Evolutionary conservation across 106 monocot genomes (phyloP), one percentile per base, ranked within the genome.

Genomic region (Phalaenopsis aphrodite): DNA sequence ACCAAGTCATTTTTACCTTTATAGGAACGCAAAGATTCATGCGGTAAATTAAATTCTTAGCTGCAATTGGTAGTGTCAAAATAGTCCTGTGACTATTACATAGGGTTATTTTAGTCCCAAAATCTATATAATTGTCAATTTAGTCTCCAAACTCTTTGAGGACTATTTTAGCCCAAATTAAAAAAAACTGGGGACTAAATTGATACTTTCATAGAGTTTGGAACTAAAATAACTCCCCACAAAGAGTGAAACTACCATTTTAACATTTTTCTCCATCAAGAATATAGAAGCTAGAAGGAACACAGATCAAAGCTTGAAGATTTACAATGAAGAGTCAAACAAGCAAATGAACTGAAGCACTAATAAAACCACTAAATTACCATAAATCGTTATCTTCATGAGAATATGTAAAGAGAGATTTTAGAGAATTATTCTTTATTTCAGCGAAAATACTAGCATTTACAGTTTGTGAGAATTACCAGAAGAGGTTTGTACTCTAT

Each of bases 401-500:
- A 71, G 71, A 45, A 69, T 23, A 38, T 69, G 39, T 14, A 69
- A 69, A 4, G 15, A 38, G 39, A 69, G 5, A n/a, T 0, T 61
- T n/a, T 61, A 61, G 69, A 39, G 5, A n/a, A 16, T 69, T 43
- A 69, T 15, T 14, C 5, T 45, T n/a, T 74, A 74, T n/a, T 43
- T 74, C 5, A 41, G 43, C 45, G 43, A 74, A 74, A 74, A 71
- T 5, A 5, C 19, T 36, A 39, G 69, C 38, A 69, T 41, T 38
- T 14, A 38, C 36, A 39, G 36, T 69, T 55, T 5, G 24, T 38
- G 46, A 55, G 58, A n/a, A 75, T 78, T 94, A 99, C 98, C 92
- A 94, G 80, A 80, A 94, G 86, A 82, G 94, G 91, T 56, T 83
- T 79, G 85, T 89, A 99, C 48, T 99, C 98, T 52, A 99, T 92